Evolutionary conservation across 2,329 filamentous ascomycete genomes (phyloP).

Genomic region (Cordyceps javanica): DNA sequence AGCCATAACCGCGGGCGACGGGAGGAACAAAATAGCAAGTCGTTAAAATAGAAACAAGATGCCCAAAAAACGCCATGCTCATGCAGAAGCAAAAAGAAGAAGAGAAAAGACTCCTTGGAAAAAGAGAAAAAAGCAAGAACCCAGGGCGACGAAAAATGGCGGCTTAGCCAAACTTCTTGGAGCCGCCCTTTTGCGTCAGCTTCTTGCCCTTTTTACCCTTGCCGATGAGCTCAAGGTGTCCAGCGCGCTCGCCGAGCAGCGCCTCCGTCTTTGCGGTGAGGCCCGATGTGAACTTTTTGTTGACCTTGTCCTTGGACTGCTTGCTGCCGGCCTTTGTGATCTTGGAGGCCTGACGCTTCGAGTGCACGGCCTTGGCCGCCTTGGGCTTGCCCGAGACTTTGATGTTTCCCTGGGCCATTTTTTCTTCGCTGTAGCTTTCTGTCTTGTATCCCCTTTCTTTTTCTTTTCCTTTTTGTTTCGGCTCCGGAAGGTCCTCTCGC

Average conservation of each 20-base stretch:
- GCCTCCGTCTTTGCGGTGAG: slow-evolving; percentile 50
- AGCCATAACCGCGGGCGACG: too few species aligned
- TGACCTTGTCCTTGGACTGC: slow-evolving; percentile 44
- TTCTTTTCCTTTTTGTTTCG: slow-evolving; percentile 22
- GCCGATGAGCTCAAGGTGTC: slow-evolving; percentile 54
- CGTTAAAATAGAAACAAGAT: not conserved
- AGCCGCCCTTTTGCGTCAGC: slow-evolving; percentile 40
- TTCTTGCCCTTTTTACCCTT: slow-evolving; percentile 46
- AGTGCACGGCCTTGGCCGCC: slow-evolving; percentile 34
- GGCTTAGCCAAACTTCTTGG: slow-evolving; percentile 49
- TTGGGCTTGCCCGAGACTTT: slow-evolving; percentile 41
- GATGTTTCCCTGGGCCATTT: slow-evolving; percentile 47
- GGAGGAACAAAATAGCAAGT: too few species aligned
- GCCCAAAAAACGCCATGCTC: slow-evolving; percentile 5
- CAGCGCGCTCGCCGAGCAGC: slow-evolving; percentile 52
- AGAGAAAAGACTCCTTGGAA: too few species aligned
- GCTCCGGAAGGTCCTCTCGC: not conserved
- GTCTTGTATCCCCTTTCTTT: too few species aligned
- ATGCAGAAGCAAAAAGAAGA: not conserved
- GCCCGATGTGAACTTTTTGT: slow-evolving; percentile 49
- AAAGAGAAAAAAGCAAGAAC: too few species aligned
- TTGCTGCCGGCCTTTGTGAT: slow-evolving; percentile 40
- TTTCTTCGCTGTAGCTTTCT: too few species aligned
- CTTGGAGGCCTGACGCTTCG: slow-evolving; percentile 38
- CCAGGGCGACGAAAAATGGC: not conserved